A percentile compares a stretch with the other conserved stretches of the same genome.
Evolutionary conservation across 2,329 filamentous ascomycete genomes (phyloP).

Genomic region (Sclerotinia glacialis): DNA sequence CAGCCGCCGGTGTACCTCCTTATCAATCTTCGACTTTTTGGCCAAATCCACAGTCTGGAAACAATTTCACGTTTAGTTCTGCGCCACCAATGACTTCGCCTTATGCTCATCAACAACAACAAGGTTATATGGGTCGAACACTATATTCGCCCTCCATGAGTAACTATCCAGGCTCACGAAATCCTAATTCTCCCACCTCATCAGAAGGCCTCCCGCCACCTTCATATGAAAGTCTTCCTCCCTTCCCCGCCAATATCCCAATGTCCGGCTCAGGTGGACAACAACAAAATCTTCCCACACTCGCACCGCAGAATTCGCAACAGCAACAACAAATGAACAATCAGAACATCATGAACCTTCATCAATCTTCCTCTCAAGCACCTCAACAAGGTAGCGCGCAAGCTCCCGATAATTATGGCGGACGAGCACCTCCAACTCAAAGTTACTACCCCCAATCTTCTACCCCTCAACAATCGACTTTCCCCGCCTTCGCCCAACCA

Average conservation of each 20-base stretch:
- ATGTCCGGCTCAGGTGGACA: slow-evolving; percentile 49
- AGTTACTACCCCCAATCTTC: slow-evolving; percentile 55
- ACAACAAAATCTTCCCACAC: slow-evolving; percentile 42
- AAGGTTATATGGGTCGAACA: slow-evolving; percentile 47
- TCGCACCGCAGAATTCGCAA: slow-evolving; percentile 38
- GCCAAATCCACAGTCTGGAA: slow-evolving; percentile 46
- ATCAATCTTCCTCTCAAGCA: slow-evolving; percentile 48
- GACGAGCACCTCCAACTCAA: slow-evolving; percentile 56
- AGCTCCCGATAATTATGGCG: slow-evolving; percentile 55
- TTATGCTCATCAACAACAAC: slow-evolving; percentile 36
- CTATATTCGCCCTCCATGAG: slow-evolving; percentile 57
- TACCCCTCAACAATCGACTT: slow-evolving; percentile 48
- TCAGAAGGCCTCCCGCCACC: slow-evolving; percentile 63
- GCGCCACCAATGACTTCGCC: slow-evolving; percentile 41
- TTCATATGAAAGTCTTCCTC: slow-evolving; percentile 63
- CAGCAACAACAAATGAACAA: slow-evolving; percentile 42
- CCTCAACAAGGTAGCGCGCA: slow-evolving; percentile 54
- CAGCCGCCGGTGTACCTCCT: slow-evolving; percentile 54
- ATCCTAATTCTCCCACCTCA: slow-evolving; percentile 57
- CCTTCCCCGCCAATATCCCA: slow-evolving; percentile 59
- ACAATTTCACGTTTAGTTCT: slow-evolving; percentile 55
- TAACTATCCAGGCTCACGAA: slow-evolving; percentile 49
- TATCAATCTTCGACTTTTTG: slow-evolving; percentile 62
- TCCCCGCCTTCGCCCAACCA: slow-evolving; percentile 48
- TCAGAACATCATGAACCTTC: slow-evolving; percentile 49